Evolutionary conservation across 805 yeast species (phyloP).

Genomic region (Ogataea paraovalis): DNA sequence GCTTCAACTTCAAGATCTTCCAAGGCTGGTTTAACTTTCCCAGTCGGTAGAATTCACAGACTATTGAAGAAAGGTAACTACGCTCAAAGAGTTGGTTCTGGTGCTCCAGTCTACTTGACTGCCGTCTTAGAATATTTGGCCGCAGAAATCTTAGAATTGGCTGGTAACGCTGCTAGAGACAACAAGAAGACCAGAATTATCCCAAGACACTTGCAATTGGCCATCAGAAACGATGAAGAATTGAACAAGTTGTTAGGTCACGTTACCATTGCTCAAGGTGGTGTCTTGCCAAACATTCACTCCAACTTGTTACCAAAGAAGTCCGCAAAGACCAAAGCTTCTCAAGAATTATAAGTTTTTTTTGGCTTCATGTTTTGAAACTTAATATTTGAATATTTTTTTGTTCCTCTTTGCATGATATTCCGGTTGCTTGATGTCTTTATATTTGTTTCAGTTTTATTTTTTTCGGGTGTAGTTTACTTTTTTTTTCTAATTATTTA

Average conservation of each 20-base stretch:
- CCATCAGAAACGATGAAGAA: constrained; percentile 99
- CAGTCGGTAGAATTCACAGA: constrained; percentile 99
- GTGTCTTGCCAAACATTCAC: constrained; percentile 97
- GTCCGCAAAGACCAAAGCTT: constrained; percentile 50
- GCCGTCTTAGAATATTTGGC: constrained; percentile 96
- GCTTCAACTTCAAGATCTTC: constrained; percentile 97
- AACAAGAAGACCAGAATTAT: constrained; percentile 97
- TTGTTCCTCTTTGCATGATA: background rate
- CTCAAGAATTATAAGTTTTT: constrained; percentile 52
- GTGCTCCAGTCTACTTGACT: constrained; percentile 97
- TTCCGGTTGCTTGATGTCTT: constrained; percentile 5
- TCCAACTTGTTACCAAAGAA: constrained; percentile 76
- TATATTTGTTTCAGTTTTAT: background rate
- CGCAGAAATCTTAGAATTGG: constrained; percentile 96
- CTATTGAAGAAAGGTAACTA: constrained; percentile 94
- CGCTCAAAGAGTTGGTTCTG: constrained; percentile 98
- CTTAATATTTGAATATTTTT: background rate
- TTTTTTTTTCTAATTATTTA: constrained; percentile 4
- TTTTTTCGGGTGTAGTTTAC: constrained; percentile 4
- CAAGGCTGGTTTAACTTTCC: constrained; percentile 98
- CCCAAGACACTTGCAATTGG: constrained; percentile 98
- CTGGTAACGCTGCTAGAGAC: constrained; percentile 99
- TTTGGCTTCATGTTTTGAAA: no score
- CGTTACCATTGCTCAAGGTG: constrained; percentile 98
- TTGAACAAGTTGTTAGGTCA: constrained; percentile 87